phyloP scores from a whole-genome alignment of 1,284 basidiomycete genomes.

The Ustilago nuda region DNA sequence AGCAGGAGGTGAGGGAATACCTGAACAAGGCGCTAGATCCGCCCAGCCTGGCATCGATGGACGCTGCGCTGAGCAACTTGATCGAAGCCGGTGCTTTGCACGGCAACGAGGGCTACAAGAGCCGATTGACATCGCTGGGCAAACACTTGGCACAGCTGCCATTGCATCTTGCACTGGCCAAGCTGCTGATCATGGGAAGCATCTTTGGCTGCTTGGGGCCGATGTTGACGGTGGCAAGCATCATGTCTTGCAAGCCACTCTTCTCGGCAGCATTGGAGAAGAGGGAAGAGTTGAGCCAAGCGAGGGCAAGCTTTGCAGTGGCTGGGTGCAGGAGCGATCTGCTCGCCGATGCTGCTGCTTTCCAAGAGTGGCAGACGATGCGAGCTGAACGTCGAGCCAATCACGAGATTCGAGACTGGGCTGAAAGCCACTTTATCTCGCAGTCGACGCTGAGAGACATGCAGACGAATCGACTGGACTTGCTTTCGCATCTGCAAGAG shows the following conservation, averaged over 20 bases:
- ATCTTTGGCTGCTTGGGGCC: constrained; percentile 67
- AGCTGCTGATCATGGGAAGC: constrained; percentile 73
- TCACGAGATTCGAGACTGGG: constrained; percentile 76
- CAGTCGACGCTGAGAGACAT: constrained; percentile 82
- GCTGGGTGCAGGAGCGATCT: constrained; percentile 83
- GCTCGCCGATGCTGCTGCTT: constrained; percentile 83
- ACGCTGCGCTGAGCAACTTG: constrained; percentile 81
- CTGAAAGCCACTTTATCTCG: constrained; percentile 90
- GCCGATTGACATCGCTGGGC: constrained; percentile 82
- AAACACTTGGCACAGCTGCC: constrained; percentile 84
- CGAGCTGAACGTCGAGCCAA: constrained; percentile 73
- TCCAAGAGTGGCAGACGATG: constrained; percentile 76
- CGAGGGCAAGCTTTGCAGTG: constrained; percentile 68
- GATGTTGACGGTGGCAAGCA: constrained; percentile 74
- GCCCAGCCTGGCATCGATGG: constrained; percentile 81
- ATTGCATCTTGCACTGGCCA: constrained; percentile 87
- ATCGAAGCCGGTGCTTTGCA: constrained; percentile 83
- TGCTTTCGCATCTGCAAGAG: constrained; percentile 78
- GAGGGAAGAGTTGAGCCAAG: constrained; percentile 80
- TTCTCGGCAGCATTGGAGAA: constrained; percentile 85
- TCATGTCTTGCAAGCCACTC: constrained; percentile 85
- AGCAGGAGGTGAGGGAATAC: constrained; percentile 81
- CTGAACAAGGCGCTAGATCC: constrained; percentile 84
- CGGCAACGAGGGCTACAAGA: constrained; percentile 72
- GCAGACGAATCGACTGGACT: constrained; percentile 81